Evolutionary conservation across 78 protist genomes (phyloP), one percentile per base, ranked within the genome.

Genomic region (Polysphondylium violaceum): DNA sequence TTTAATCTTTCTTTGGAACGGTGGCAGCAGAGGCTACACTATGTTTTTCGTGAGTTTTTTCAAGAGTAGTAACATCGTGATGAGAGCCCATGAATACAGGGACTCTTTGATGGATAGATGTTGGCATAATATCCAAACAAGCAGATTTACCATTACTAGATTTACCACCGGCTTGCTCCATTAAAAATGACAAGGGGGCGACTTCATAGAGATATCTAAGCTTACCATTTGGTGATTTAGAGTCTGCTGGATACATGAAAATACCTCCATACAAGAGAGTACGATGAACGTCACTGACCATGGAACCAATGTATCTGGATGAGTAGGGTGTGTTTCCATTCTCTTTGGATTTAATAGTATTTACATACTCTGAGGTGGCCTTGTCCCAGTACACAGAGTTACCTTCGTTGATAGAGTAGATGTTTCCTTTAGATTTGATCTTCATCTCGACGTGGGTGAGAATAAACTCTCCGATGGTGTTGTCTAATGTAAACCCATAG

Each of bases 251-350:
- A 86, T 97, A 98, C 95, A 95, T 72, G 77, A 96, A 98, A 68
- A 98, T 87, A 59, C 99, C 99, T 0, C 99, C 99, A 77, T 97
- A 96, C 27, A 97, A 88, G 17, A 97, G 86, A 2, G 99, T 98
- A 40, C 99, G 89, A 94, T 98, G 99, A 19, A 98, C 94, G 55
- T 98, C 99, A 50, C 97, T 96, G 7, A 98, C 99, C 99, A 97
- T 96, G 43, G 78, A 35, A n/a, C 99, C 99, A 12, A 98, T 91
- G 78, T 98, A 98, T 47, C 99, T 87, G 14, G 88, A 36, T 0
- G 97, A 85, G 38, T 90, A 96, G 19, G 89, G 93, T 56, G 76
- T 23, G 23, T 60, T 81, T 53, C 88, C 92, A 43, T 43, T 50
- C 1, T 50, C 85, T 31, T 59, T 53, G 0, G 61, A 29, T 92